Evolutionary conservation across 306 rosid genomes (phyloP), one percentile per base, ranked within the genome.

Genomic region (Citrullus amarus): DNA sequence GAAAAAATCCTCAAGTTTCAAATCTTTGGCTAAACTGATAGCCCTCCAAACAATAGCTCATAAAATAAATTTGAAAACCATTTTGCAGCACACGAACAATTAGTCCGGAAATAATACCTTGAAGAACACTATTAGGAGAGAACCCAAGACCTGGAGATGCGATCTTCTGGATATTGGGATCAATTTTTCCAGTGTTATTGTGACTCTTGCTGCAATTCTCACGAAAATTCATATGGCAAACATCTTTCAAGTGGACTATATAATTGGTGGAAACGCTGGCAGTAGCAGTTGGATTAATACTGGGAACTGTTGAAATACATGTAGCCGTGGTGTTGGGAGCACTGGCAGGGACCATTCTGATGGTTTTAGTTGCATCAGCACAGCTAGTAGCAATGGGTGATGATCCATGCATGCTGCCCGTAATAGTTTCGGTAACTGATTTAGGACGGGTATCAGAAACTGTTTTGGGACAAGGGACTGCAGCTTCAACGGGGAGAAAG

Each of bases 71-170:
- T n/a, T 1, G n/a, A 59, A 61, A 30, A 44, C 39, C 55, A 70
- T 44, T 20, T 20, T 69, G 56, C 56, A 69, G 38, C 32, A 44
- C 54, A 44, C 13, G 7, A 65, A 11, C 34, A 71, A 20, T 70
- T 46, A 36, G 6, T 46, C 39, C 1, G 8, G 13, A 48, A 55
- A 30, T 57, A 48, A 62, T 84, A 87, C 88, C 96, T 85, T 85
- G 93, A 81, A 91, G 93, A 84, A 92, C 96, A 67, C 96, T 93
- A 79, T 61, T 88, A 2, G 96, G 96, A 50, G 98, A 91, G 87
- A 93, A 87, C 75, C 84, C 91, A 41, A 86, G 79, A 77, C 89
- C 86, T 1, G 73, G 79, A 43, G 90, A 69, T 54, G 81, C 17
- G 46, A 36, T 79, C 62, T 73, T 85, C 53, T 79, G 68, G 68